phyloP scores from a whole-genome alignment of 306 rosid genomes.

The Citrullus mucosospermus region DNA sequence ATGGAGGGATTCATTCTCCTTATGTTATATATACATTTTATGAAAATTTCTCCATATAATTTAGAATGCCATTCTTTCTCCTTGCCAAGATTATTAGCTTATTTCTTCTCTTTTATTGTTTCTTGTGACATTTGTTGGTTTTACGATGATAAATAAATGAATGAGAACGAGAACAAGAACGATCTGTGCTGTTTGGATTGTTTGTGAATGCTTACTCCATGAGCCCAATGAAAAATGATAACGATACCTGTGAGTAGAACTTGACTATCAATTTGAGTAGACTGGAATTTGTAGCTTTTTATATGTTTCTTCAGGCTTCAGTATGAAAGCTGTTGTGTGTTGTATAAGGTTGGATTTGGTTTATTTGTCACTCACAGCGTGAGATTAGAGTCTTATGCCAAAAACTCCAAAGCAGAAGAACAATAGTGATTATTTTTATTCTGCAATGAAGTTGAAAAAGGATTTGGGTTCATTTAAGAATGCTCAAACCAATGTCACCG shows the following conservation, averaged over 20 bases:
- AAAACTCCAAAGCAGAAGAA: no score
- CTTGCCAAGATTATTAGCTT: background rate
- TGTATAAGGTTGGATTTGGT: background rate
- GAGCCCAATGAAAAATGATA: background rate
- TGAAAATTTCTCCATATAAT: background rate
- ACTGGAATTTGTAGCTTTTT: background rate
- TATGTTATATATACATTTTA: no score
- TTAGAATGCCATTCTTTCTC: background rate
- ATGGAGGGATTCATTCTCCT: background rate
- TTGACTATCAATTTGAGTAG: background rate
- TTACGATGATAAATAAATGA: background rate
- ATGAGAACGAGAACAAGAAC: background rate
- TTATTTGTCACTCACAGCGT: background rate
- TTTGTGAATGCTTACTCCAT: background rate
- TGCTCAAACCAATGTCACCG: no score
- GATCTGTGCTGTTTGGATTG: background rate
- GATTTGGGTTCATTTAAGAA: no score
- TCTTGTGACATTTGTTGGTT: background rate
- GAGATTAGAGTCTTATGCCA: no score
- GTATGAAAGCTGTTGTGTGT: background rate
- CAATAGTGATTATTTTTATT: no score
- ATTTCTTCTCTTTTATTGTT: background rate
- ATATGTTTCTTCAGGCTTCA: background rate
- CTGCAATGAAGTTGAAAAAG: no score
- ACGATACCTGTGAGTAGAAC: background rate